Base-by-base conservation (phyloP, 495 filamentous ascomycete species). In the Daldinia vernicosa region DNA sequence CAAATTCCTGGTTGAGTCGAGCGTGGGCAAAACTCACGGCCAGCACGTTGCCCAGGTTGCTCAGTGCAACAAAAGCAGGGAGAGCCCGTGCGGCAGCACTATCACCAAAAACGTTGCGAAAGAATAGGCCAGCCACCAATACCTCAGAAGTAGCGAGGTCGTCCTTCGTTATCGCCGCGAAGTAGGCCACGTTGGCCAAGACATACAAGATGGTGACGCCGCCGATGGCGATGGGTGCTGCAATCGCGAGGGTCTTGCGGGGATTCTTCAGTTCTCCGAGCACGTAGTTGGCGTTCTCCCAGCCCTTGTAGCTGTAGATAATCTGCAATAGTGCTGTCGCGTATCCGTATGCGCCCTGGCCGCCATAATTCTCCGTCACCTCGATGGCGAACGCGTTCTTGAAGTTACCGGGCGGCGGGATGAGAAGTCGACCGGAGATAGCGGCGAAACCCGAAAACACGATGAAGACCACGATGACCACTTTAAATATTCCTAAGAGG, bases 141-240 rank as follows among this genome's bases (percentile, higher is more conserved):
- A 85, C 83, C 22, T 86, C 86, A 0, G 87, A 87, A 4, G 80
- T 79, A 8, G 88, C 78, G 70, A 92, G 86, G 53, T 91, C 87
- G 17, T 85, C 82, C 66, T 87, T 88, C 22, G 88, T 83, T 6
- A 92, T 88, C 0, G 88, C 90, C 4, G 88, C 88, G 66, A 92
- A 91, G 76, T 92, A 92, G 61, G 90, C 89, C 54, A 92, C 86
- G 78, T 92, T 92, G 72, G 85, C 86, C 26, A 92, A 74, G 77
- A 92, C 88, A 78, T 91, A 92, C 0, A 91, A 78, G 28, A 92
- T 79, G 0, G 86, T 85, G 26, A 91, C 89, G 8, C 83, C 81
- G 27, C 78, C 83, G 19, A 91, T 84, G 14, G 89, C 90, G 26
- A 89, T 67, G 0, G 87, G 89, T 0, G 88, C 90, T 1, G 89